Conservation (phyloP, 768 basidiomycete genomes). For the Tricholoma furcatifolium region DNA sequence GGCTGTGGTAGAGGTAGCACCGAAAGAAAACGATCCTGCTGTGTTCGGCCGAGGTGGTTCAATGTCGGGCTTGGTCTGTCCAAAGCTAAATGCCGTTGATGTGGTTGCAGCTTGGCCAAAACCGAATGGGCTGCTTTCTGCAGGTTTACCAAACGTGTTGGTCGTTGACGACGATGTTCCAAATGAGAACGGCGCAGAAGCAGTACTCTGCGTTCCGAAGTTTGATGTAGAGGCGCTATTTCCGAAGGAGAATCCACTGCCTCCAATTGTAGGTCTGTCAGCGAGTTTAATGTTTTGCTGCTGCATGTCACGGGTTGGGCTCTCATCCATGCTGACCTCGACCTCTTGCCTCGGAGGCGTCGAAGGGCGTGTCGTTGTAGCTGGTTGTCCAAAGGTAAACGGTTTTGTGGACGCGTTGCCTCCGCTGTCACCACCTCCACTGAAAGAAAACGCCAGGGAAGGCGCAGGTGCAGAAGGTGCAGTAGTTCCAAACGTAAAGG, state of each 20-base stretch:
- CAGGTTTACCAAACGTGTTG: constrained; percentile 51
- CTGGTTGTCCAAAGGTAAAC: constrained; percentile 51
- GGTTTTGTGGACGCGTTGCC: constrained; percentile 48
- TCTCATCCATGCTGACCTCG: constrained; percentile 81
- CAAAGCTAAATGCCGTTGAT: constrained; percentile 43
- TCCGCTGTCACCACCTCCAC: constrained; percentile 36
- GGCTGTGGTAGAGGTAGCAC: constrained; percentile 36
- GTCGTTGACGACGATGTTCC: constrained; percentile 32
- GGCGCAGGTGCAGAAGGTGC: constrained; percentile 22
- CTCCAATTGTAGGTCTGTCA: constrained; percentile 35
- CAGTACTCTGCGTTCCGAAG: constrained; percentile 29
- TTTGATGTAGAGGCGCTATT: constrained; percentile 27
- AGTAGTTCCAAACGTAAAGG: constrained; percentile 36
- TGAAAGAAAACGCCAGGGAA: constrained; percentile 47
- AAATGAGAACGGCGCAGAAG: constrained; percentile 39
- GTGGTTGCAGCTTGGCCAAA: constrained; percentile 45
- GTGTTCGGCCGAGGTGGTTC: constrained; percentile 39
- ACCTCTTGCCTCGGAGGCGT: constrained; percentile 69
- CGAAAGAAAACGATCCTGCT: constrained; percentile 49
- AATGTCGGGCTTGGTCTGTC: constrained; percentile 36
- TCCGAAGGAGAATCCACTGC: constrained; percentile 48
- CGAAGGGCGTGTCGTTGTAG: constrained; percentile 40
- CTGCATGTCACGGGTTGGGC: constrained; percentile 65
- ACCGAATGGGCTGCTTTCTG: constrained; percentile 44
- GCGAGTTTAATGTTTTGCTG: constrained; percentile 37